Conservation (phyloP, 2,329 filamentous ascomycete genomes). For the Hypomyces perniciosus region DNA sequence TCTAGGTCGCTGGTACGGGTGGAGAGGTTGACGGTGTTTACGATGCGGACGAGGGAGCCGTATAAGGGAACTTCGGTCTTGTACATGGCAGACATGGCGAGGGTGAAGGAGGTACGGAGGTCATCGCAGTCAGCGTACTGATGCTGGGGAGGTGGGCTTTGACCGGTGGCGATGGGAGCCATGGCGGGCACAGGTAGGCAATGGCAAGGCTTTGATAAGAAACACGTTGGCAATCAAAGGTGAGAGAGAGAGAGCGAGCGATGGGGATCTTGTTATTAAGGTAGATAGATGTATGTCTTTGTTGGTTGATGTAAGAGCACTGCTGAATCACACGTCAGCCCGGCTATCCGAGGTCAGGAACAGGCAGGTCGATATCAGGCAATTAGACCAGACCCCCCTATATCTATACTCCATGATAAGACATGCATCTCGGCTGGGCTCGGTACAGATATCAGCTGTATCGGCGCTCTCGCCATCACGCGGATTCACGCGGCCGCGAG, state of each 20-base stretch:
- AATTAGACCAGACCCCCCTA: too few species aligned
- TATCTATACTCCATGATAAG: too few species aligned
- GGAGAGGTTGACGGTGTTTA: conserved; percentile 15
- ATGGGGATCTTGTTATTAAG: too few species aligned
- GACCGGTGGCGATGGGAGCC: not conserved
- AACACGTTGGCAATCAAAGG: not conserved
- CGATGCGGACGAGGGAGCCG: conserved; percentile 16
- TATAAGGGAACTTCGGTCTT: conserved; percentile 19
- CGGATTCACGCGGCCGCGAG: not conserved
- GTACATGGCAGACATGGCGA: conserved; percentile 21
- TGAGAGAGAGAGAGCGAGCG: not conserved
- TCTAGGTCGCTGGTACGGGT: conserved; percentile 11
- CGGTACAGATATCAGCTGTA: too few species aligned
- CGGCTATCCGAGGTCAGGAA: too few species aligned
- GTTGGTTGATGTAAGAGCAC: too few species aligned
- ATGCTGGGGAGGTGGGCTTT: not conserved
- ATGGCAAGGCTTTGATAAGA: not conserved
- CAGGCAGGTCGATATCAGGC: too few species aligned
- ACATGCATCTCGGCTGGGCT: too few species aligned
- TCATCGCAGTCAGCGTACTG: not conserved
- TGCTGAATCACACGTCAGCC: too few species aligned
- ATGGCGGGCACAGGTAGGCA: not conserved
- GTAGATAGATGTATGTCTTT: too few species aligned
- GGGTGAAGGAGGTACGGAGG: not conserved
- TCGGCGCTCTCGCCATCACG: not conserved